phyloP scores from a whole-genome alignment of 495 filamentous ascomycete species.

The Baudoinia panamericana region DNA sequence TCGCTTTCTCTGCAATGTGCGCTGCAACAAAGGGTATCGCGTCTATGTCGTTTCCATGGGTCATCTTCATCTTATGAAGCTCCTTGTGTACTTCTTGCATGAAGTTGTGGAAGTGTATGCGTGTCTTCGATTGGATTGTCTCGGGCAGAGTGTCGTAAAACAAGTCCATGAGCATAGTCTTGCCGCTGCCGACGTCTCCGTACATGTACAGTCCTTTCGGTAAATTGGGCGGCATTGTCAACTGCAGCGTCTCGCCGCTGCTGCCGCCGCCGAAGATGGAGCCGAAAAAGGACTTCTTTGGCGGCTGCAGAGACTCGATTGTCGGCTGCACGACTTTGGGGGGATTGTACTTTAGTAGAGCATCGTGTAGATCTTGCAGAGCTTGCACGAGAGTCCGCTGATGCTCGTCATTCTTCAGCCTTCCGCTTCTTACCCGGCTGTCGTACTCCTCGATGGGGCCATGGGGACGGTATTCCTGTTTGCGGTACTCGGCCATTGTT shows the following conservation, averaged over 20 bases:
- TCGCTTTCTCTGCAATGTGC: constrained; percentile 71
- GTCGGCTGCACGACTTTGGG: constrained; percentile 64
- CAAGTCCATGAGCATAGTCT: constrained; percentile 99
- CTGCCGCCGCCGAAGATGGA: constrained; percentile 49
- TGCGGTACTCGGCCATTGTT: constrained; percentile 10
- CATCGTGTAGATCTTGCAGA: constrained; percentile 79
- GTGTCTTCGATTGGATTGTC: constrained; percentile 71
- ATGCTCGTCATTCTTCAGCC: constrained; percentile 74
- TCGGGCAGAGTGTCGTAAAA: constrained; percentile 87
- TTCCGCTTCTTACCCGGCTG: constrained; percentile 53
- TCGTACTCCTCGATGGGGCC: constrained; percentile 87
- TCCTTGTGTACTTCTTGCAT: constrained; percentile 97
- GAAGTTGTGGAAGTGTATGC: constrained; percentile 98
- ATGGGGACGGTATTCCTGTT: constrained; percentile 1
- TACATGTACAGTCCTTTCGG: constrained; percentile 90
- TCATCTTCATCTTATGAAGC: constrained; percentile 77
- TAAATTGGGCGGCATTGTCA: constrained; percentile 47
- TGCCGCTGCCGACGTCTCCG: constrained; percentile 93
- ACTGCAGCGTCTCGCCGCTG: constrained; percentile 21
- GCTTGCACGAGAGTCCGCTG: constrained; percentile 81
- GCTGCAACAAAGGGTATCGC: constrained; percentile 86
- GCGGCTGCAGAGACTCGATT: constrained; percentile 51
- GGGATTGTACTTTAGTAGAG: constrained; percentile 59
- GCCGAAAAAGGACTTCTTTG: constrained; percentile 54
- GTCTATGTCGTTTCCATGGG: constrained; percentile 81